These are phyloP conservation scores for Ophiocordyceps australis DNA, from an alignment of 2,329 filamentous ascomycete species.

Conservation along the genomic window DNA sequence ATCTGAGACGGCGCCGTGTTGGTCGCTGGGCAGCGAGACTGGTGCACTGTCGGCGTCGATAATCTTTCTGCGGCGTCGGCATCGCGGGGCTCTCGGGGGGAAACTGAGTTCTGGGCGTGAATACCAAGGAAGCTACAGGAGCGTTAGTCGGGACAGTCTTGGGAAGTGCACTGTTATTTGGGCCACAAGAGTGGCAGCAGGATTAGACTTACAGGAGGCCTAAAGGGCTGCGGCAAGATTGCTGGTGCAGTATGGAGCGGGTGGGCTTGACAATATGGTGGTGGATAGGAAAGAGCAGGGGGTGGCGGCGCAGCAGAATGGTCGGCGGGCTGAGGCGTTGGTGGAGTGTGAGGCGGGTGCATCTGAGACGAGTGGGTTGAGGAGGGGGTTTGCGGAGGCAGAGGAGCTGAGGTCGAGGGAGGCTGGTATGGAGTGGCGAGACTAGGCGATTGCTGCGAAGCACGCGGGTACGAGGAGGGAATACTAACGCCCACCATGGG, in stretches of 20 bases:
- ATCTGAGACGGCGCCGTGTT: slow-evolving; percentile 14
- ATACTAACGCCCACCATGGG: slow-evolving; percentile 29
- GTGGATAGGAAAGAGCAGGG: slow-evolving; percentile 1
- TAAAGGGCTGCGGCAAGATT: slow-evolving; percentile 17
- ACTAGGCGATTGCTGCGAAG: slow-evolving; percentile 31
- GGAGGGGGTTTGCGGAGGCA: slow-evolving; percentile 30
- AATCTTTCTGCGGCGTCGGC: slow-evolving; percentile 23
- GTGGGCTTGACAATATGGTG: slow-evolving; percentile 1
- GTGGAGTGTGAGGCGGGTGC: slow-evolving; percentile 25
- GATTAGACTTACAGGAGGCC: slow-evolving; percentile 27
- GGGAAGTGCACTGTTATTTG: too few relatives aligned
- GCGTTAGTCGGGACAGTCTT: slow-evolving; percentile 1
- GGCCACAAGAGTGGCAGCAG: not conserved
- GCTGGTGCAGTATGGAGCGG: slow-evolving; percentile 1
- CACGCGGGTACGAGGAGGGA: slow-evolving; percentile 27
- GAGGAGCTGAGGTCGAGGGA: slow-evolving; percentile 22
- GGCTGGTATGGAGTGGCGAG: slow-evolving; percentile 39
- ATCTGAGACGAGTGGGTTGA: slow-evolving; percentile 29
- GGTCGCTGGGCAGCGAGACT: slow-evolving; percentile 23
- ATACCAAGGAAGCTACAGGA: slow-evolving; percentile 35
- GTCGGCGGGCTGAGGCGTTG: slow-evolving; percentile 20
- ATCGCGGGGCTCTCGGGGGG: slow-evolving; percentile 19
- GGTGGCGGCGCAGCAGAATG: slow-evolving; percentile 8
- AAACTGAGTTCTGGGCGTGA: slow-evolving; percentile 32
- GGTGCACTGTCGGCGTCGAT: slow-evolving; percentile 16